These are phyloP conservation scores for Neurospora discreta DNA, from an alignment of 495 filamentous ascomycete genomes.

Conservation along the genomic window DNA sequence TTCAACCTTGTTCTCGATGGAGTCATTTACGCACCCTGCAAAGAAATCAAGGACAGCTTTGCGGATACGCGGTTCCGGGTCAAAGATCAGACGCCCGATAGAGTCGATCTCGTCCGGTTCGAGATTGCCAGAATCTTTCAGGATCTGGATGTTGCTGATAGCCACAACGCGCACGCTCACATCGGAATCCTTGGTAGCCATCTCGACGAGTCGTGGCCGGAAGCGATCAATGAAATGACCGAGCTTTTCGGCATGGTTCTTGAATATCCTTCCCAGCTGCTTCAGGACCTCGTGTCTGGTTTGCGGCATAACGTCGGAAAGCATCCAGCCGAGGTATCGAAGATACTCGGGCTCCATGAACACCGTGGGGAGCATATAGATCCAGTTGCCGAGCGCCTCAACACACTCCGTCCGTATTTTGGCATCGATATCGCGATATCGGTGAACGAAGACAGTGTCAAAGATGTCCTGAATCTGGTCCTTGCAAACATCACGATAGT, in stretches of 20 bases:
- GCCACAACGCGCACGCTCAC: constrained; percentile 62
- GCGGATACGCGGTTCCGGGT: constrained; percentile 69
- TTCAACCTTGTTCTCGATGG: constrained; percentile 68
- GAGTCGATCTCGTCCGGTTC: constrained; percentile 84
- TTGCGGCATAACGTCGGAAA: constrained; percentile 61
- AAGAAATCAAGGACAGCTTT: constrained; percentile 87
- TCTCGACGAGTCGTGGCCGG: constrained; percentile 78
- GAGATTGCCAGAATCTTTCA: constrained; percentile 75
- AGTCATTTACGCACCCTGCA: constrained; percentile 68
- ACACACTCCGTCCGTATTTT: constrained; percentile 79
- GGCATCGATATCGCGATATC: constrained; percentile 87
- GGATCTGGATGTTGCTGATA: constrained; percentile 66
- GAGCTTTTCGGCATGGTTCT: constrained; percentile 65
- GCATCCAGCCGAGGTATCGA: constrained; percentile 88
- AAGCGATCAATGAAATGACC: constrained; percentile 87
- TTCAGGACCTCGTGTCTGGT: constrained; percentile 70
- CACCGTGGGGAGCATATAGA: constrained; percentile 64
- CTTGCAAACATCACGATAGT: constrained; percentile 52
- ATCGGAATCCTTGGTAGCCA: constrained; percentile 75
- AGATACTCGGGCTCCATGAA: constrained; percentile 84
- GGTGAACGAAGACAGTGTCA: constrained; percentile 82
- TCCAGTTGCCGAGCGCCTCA: constrained; percentile 76
- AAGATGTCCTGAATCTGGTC: constrained; percentile 68
- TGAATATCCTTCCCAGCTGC: constrained; percentile 66
- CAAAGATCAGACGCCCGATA: constrained; percentile 76